phyloP scores from a whole-genome alignment of 306 rosid species.

The Fragaria iinumae region DNA sequence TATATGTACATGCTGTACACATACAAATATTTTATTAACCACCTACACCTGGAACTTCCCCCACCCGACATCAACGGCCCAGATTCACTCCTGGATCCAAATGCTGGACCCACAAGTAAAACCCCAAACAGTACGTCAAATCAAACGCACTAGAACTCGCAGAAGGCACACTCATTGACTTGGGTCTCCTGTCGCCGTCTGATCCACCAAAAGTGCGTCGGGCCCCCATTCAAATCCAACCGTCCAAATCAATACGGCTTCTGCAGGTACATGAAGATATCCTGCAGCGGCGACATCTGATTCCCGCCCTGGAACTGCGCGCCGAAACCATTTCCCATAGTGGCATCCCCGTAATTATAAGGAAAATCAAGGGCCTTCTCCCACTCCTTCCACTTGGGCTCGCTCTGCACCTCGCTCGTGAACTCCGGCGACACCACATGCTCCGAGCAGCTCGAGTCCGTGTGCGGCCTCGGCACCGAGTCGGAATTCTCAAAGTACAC shows the following conservation, averaged over 20 bases:
- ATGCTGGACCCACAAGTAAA: slow-evolving; percentile 22
- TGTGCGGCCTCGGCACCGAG: slow-evolving; percentile 76
- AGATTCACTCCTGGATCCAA: neutral
- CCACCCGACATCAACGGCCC: neutral
- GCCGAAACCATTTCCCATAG: slow-evolving; percentile 37
- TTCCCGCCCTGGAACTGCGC: slow-evolving; percentile 45
- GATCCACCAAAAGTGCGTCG: slow-evolving; percentile 18
- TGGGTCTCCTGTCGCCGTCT: slow-evolving; percentile 73
- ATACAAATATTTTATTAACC: slow-evolving; percentile 5
- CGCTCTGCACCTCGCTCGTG: slow-evolving; percentile 86
- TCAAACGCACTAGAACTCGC: slow-evolving; percentile 18
- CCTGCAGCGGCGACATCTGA: slow-evolving; percentile 89
- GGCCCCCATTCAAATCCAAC: neutral
- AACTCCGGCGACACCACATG: slow-evolving; percentile 95
- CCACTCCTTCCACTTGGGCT: slow-evolving; percentile 82
- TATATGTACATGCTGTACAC: slow-evolving; percentile 33
- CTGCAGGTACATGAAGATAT: slow-evolving; percentile 71
- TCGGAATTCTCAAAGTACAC: slow-evolving; percentile 63
- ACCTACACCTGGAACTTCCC: slow-evolving; percentile 21
- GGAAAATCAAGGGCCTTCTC: slow-evolving; percentile 58
- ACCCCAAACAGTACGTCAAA: neutral
- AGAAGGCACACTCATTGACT: slow-evolving; percentile 68
- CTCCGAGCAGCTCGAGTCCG: slow-evolving; percentile 96
- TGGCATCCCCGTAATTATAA: slow-evolving; percentile 60
- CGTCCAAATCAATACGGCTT: slow-evolving; percentile 39